These are phyloP conservation scores for Corchorus capsularis DNA, from an alignment of 345 rosid species.

Conservation along the genomic window DNA sequence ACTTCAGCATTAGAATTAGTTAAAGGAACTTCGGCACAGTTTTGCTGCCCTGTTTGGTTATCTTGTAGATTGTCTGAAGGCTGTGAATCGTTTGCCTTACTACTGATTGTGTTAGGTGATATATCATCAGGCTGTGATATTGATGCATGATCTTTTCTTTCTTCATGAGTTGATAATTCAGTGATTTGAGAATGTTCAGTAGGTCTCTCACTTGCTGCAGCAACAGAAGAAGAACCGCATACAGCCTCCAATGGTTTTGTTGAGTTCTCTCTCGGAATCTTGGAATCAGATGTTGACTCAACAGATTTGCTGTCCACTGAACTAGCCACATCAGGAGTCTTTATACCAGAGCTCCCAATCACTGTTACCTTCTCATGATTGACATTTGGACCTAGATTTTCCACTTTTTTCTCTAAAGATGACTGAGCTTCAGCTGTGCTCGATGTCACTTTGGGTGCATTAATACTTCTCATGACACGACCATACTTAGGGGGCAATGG, in stretches of 20 bases:
- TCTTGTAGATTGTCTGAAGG: slow-evolving; percentile 26
- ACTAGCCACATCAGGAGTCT: slow-evolving; percentile 37
- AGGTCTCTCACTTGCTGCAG: slow-evolving; percentile 29
- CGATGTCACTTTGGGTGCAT: slow-evolving; percentile 52
- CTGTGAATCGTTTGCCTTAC: slow-evolving; percentile 26
- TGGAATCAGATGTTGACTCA: slow-evolving; percentile 37
- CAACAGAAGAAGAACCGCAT: slow-evolving; percentile 31
- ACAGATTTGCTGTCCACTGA: slow-evolving; percentile 22
- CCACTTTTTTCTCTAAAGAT: slow-evolving; percentile 59
- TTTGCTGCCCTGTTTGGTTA: slow-evolving; percentile 25
- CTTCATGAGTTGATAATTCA: slow-evolving; percentile 29
- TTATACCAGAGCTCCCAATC: slow-evolving; percentile 40
- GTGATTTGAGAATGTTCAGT: slow-evolving; percentile 28
- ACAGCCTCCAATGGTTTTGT: slow-evolving; percentile 23
- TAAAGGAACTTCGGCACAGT: slow-evolving; percentile 32
- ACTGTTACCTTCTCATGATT: slow-evolving; percentile 48
- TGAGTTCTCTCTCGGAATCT: slow-evolving; percentile 27
- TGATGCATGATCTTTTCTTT: slow-evolving; percentile 27
- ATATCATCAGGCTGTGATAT: slow-evolving; percentile 28
- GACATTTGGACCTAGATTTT: slow-evolving; percentile 38
- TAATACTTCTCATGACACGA: slow-evolving; percentile 69
- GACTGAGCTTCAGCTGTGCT: slow-evolving; percentile 46
- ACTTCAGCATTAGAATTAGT: slow-evolving; percentile 13
- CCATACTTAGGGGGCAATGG: slow-evolving; percentile 92
- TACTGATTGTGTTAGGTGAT: slow-evolving; percentile 18